Percentiles rank a stretch among this genome's conserved stretches.
Conservation (phyloP, 2,329 filamentous ascomycete genomes). For the Fusarium tuaranense region DNA sequence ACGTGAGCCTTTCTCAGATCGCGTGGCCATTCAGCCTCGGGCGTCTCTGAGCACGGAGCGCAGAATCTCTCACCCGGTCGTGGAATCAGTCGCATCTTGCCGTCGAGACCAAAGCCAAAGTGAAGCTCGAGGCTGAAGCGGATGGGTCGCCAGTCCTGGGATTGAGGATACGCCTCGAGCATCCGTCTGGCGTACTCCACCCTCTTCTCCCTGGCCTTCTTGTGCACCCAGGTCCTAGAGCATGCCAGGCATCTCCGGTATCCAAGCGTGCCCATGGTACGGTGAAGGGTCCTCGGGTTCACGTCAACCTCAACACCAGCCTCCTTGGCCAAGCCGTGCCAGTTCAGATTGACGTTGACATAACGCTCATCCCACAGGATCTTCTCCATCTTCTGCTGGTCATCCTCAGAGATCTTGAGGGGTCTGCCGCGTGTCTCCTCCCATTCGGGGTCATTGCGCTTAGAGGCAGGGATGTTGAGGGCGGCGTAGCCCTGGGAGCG, state of each 20-base stretch:
- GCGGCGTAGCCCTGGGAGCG: constrained; percentile 54
- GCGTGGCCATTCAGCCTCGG: constrained; percentile 47
- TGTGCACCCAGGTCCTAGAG: constrained; percentile 46
- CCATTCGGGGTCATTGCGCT: constrained; percentile 53
- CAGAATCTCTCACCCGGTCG: constrained; percentile 50
- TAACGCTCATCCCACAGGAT: constrained; percentile 53
- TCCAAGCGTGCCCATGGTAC: constrained; percentile 52
- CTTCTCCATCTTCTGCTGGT: constrained; percentile 52
- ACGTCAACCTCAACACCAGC: constrained; percentile 49
- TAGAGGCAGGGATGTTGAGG: constrained; percentile 48
- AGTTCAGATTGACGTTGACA: constrained; percentile 48
- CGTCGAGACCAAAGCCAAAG: constrained; percentile 54
- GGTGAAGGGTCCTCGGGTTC: constrained; percentile 51
- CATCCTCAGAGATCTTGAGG: constrained; percentile 49
- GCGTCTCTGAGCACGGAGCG: constrained; percentile 39
- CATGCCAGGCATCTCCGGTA: constrained; percentile 52
- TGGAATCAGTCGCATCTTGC: constrained; percentile 50
- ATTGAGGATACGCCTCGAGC: constrained; percentile 48
- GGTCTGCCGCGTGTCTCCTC: constrained; percentile 53
- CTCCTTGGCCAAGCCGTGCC: constrained; percentile 49
- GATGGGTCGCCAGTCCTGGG: constrained; percentile 48
- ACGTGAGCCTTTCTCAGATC: constrained; percentile 50
- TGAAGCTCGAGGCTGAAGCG: constrained; percentile 54
- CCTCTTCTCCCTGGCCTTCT: constrained; percentile 48
- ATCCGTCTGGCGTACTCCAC: constrained; percentile 50